A percentile compares a stretch with the other conserved stretches of the same genome.
Conservation (phyloP, 805 yeast species). For the Ogataea minuta region DNA sequence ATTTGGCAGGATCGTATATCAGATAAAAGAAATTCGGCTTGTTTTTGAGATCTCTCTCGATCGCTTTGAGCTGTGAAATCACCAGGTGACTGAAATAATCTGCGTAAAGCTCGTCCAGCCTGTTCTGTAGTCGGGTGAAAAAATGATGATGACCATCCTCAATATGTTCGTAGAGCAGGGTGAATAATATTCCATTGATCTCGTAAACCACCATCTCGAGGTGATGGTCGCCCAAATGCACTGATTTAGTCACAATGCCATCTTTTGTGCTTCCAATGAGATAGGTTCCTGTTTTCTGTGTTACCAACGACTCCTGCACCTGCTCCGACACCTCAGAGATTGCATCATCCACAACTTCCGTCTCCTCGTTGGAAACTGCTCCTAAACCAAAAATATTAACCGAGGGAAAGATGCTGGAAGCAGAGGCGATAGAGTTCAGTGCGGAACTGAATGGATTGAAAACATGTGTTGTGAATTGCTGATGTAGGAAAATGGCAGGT, state of each 20-base stretch:
- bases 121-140: slow-evolving; percentile 16
- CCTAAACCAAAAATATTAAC: slow-evolving; percentile 16
- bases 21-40: slow-evolving; percentile 24
- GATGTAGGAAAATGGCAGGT: slow-evolving; percentile 31
- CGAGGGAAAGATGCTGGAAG: slow-evolving; percentile 16
- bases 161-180: slow-evolving; percentile 18
- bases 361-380: slow-evolving; percentile 3
- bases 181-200: slow-evolving; percentile 30
- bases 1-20: slow-evolving; percentile 20
- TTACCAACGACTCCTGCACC: slow-evolving; percentile 9
- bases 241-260: slow-evolving; percentile 17
- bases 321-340: not conserved
- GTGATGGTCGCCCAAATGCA: slow-evolving; percentile 2
- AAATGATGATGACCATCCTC: not conserved
- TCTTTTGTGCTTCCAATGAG: slow-evolving; percentile 27
- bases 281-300: slow-evolving; percentile 24
- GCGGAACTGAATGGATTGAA: slow-evolving; percentile 32
- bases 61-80: slow-evolving; percentile 24
- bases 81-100: slow-evolving; percentile 29
- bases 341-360: slow-evolving; percentile 1
- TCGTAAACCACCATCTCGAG: slow-evolving; percentile 30
- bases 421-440: slow-evolving; percentile 24
- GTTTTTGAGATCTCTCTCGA: slow-evolving; percentile 18
- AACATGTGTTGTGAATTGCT: slow-evolving; percentile 27
- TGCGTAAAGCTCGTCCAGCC: slow-evolving; percentile 24